phyloP scores from a whole-genome alignment of 176 grass and related monocot genomes.

The Zoysia pacifica region DNA sequence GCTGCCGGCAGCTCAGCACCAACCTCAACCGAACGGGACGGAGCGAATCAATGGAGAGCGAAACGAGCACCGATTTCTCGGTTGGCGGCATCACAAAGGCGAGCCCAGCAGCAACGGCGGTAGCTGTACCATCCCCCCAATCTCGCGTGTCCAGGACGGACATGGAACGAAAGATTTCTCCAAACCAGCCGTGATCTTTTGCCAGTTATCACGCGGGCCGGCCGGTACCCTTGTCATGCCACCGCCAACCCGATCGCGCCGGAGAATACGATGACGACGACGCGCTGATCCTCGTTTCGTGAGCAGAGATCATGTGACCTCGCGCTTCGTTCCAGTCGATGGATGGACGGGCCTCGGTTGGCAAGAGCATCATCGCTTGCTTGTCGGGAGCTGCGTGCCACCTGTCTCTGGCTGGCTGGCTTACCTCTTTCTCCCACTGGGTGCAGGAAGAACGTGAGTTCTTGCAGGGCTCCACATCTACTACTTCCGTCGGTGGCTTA shows the following conservation, averaged over 20 bases:
- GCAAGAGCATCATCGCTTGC: slow-evolving; percentile 8
- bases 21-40: slow-evolving; percentile 5
- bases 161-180: not conserved
- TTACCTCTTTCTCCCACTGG: not conserved
- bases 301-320: slow-evolving; percentile 9
- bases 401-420: not conserved
- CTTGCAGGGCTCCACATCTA: too few relatives aligned
- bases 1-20: not conserved
- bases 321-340: not conserved
- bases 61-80: slow-evolving; percentile 18
- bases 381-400: not conserved
- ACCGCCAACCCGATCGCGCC: slow-evolving; percentile 9
- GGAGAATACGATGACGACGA: slow-evolving; percentile 22
- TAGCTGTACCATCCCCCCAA: not conserved
- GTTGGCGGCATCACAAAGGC: slow-evolving; percentile 2
- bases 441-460: too few relatives aligned
- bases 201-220: not conserved
- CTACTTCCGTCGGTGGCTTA: not conserved
- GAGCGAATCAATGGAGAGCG: slow-evolving; percentile 19
- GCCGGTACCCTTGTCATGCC: not conserved
- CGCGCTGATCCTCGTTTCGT: slow-evolving; percentile 5
- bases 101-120: not conserved
- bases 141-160: not conserved
- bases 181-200: not conserved
- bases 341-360: not conserved